Conservation (phyloP, 352 stramenopile species). For the Thraustochytrium striatum region DNA sequence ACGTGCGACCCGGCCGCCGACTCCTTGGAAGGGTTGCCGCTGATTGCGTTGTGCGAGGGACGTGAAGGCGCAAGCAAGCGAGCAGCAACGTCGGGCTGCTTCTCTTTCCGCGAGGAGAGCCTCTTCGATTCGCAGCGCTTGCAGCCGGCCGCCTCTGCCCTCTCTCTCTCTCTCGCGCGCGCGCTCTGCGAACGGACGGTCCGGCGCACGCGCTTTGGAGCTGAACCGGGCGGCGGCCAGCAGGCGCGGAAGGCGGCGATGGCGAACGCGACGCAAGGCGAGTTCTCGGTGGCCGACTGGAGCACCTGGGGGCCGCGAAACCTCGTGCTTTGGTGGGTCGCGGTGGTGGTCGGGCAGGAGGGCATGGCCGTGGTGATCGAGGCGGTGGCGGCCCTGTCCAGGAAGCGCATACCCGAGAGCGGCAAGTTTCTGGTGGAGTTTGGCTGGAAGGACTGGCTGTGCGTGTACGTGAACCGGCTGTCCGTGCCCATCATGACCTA, state of each 20-base stretch:
- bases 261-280: not conserved
- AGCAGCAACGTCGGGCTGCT: too few species aligned
- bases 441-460: constrained; percentile 25
- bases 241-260: not conserved
- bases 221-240: not conserved
- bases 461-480: constrained; percentile 21
- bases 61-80: too few species aligned
- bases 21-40: too few species aligned
- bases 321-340: constrained; percentile 1
- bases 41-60: too few species aligned
- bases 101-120: too few species aligned
- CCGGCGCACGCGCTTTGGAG: too few species aligned
- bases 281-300: constrained; percentile 15
- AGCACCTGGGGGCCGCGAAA: not conserved
- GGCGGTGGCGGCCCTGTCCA: not conserved
- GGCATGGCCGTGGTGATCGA: not conserved
- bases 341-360: constrained; percentile 29
- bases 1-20: too few species aligned
- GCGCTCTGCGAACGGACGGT: too few species aligned
- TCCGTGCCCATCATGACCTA: constrained; percentile 40
- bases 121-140: too few species aligned
- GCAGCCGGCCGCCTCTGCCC: too few species aligned
- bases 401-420: not conserved
- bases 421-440: constrained; percentile 23
- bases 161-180: too few species aligned